A percentile compares a stretch with the other conserved stretches of the same genome.
Evolutionary conservation across 768 basidiomycete genomes (phyloP).

Genomic region (Termitomyces sp.): DNA sequence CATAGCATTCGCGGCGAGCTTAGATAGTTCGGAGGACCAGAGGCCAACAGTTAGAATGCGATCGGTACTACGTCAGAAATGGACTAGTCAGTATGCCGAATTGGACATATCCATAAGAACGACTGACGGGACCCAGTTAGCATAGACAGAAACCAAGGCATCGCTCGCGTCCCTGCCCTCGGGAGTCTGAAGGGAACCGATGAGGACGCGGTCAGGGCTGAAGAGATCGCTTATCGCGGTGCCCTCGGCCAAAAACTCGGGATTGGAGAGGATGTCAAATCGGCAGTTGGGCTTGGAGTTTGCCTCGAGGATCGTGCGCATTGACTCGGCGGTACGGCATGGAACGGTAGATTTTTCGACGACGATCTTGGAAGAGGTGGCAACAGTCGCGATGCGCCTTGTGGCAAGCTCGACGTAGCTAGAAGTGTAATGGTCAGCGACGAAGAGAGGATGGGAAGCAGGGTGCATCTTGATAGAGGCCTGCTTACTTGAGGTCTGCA

Average conservation of each 20-base stretch:
- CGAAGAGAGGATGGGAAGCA: neutral
- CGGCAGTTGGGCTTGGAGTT: constrained; percentile 89
- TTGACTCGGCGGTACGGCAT: constrained; percentile 96
- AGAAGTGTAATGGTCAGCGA: constrained; percentile 7
- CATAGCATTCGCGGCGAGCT: constrained; percentile 99
- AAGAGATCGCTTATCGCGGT: constrained; percentile 91
- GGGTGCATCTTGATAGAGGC: neutral
- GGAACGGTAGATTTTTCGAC: constrained; percentile 99
- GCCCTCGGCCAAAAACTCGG: constrained; percentile 98
- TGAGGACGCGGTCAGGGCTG: constrained; percentile 90
- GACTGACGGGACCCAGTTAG: constrained; percentile 93
- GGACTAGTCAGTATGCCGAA: neutral
- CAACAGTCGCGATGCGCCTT: constrained; percentile 90
- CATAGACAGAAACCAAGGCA: constrained; percentile 77
- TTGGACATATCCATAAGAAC: neutral
- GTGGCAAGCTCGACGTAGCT: constrained; percentile 98
- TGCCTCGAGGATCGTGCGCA: constrained; percentile 98
- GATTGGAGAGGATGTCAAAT: constrained; percentile 99
- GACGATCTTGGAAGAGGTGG: constrained; percentile 91
- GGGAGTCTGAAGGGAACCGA: constrained; percentile 88
- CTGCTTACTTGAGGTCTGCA: constrained; percentile 87
- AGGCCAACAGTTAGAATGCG: constrained; percentile 91
- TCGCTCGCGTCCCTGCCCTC: constrained; percentile 82
- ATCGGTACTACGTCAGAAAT: constrained; percentile 41
- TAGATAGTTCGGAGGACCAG: constrained; percentile 98